Conservation (phyloP, 768 basidiomycete species). For the Psilocybe cubensis region DNA sequence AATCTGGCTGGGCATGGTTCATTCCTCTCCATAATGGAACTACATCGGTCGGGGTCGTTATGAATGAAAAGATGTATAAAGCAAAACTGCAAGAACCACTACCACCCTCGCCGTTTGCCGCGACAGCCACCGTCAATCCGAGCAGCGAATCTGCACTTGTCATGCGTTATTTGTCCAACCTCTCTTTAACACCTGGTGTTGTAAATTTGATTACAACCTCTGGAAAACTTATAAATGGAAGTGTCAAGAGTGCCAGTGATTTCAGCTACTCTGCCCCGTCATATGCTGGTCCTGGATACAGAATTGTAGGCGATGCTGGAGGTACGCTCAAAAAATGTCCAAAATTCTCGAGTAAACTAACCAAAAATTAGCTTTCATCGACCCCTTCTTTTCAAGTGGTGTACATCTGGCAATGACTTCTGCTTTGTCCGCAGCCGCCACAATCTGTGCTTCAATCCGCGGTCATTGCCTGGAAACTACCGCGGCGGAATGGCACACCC, state of each 20-base stretch:
- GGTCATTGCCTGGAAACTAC: conserved; percentile 48
- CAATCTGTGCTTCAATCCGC: conserved; percentile 59
- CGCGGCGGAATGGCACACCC: conserved; percentile 58
- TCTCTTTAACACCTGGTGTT: conserved; percentile 52
- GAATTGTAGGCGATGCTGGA: conserved; percentile 71
- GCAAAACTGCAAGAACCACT: conserved; percentile 34
- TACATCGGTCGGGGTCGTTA: conserved; percentile 65
- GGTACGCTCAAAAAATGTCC: conserved; percentile 35
- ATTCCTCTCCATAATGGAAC: conserved; percentile 69
- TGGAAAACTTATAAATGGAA: conserved; percentile 41
- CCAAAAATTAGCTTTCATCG: conserved; percentile 53
- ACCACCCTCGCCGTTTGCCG: conserved; percentile 31
- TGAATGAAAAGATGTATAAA: conserved; percentile 56
- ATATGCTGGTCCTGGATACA: conserved; percentile 57
- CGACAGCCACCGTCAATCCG: conserved; percentile 24
- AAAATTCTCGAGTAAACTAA: conserved; percentile 2
- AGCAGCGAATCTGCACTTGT: conserved; percentile 29
- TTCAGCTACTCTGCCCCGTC: conserved; percentile 66
- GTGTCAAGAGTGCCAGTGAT: conserved; percentile 58
- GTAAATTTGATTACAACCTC: conserved; percentile 42
- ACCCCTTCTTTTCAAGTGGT: conserved; percentile 68
- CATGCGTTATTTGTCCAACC: conserved; percentile 46
- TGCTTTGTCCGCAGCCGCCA: conserved; percentile 58
- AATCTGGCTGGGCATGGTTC: conserved; percentile 75
- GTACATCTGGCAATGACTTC: conserved; percentile 70